These are phyloP conservation scores for Ceratocystis lukuohia DNA, from an alignment of 2,329 filamentous ascomycete species.

Conservation along the genomic window DNA sequence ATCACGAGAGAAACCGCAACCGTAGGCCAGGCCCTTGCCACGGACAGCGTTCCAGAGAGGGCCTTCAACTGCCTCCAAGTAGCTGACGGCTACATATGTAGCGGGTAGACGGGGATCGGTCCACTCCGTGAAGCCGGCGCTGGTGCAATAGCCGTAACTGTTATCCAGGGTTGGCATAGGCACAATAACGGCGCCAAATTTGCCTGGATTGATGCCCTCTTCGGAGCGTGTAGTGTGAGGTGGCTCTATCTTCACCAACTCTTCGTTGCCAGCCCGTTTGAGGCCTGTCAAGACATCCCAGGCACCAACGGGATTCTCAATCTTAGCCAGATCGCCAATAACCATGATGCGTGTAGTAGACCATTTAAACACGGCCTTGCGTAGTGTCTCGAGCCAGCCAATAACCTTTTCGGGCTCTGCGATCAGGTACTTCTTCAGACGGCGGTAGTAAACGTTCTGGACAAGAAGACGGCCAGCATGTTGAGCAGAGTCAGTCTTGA, in stretches of 20 bases:
- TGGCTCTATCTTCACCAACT: conserved; percentile 46
- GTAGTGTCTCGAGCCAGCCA: conserved; percentile 61
- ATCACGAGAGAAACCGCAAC: conserved; percentile 64
- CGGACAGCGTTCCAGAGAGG: conserved; percentile 89
- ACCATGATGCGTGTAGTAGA: conserved; percentile 78
- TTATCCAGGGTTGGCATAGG: conserved; percentile 89
- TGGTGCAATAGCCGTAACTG: conserved; percentile 68
- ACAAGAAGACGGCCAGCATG: conserved; percentile 73
- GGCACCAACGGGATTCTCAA: conserved; percentile 60
- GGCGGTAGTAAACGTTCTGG: conserved; percentile 74
- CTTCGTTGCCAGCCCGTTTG: conserved; percentile 29
- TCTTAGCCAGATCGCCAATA: conserved; percentile 62
- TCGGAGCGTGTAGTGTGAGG: conserved; percentile 58
- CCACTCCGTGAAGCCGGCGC: conserved; percentile 61
- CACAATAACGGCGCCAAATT: conserved; percentile 60
- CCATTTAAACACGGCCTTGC: conserved; percentile 63
- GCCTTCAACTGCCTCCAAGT: conserved; percentile 85
- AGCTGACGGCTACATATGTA: conserved; percentile 75
- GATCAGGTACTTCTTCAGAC: conserved; percentile 66
- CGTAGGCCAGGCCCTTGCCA: conserved; percentile 86
- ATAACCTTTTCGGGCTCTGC: conserved; percentile 65
- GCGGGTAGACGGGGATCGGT: conserved; percentile 67
- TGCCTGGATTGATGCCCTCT: conserved; percentile 62
- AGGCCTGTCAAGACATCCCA: conserved; percentile 46
- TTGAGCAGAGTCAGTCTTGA: conserved; percentile 59